A percentile compares a stretch with the other conserved stretches of the same genome.
Evolutionary conservation across 306 rosid genomes (phyloP).

Genomic region (Lotus japonicus): DNA sequence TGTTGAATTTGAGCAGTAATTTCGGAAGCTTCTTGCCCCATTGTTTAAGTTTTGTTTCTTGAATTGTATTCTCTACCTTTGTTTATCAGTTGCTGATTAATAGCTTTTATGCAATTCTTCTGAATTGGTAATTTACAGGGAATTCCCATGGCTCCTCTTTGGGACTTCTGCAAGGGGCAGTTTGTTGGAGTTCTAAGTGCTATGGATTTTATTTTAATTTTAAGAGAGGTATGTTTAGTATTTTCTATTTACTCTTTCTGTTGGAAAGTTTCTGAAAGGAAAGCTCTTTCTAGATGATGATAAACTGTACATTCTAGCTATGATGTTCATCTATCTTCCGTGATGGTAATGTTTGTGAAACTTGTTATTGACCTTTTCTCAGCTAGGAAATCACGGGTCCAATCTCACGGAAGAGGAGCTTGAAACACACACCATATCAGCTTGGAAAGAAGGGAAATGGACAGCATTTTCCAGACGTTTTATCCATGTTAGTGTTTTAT

Average conservation of each 20-base stretch:
- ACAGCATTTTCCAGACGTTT: conserved; percentile 54
- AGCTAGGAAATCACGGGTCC: conserved; percentile 96
- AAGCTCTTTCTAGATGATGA: conserved; percentile 6
- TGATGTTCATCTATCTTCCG: neutral
- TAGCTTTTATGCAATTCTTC: conserved; percentile 17
- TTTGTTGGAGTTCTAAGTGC: conserved; percentile 97
- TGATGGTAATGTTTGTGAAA: conserved; percentile 9
- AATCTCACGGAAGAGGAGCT: conserved; percentile 97
- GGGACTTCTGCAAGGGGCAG: conserved; percentile 80
- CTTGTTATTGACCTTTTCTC: conserved; percentile 29
- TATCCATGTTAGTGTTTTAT: conserved; percentile 59
- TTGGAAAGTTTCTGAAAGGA: conserved; percentile 19
- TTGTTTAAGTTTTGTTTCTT: neutral
- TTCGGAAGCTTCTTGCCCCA: neutral
- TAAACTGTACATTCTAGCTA: conserved; percentile 3
- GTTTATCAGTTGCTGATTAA: conserved; percentile 19
- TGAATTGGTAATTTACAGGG: conserved; percentile 54
- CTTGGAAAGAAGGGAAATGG: conserved; percentile 97
- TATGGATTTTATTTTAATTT: conserved; percentile 84
- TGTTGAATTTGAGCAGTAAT: too few species aligned
- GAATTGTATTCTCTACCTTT: neutral
- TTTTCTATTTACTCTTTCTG: conserved; percentile 15
- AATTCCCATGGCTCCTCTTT: conserved; percentile 91
- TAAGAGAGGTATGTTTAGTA: conserved; percentile 73
- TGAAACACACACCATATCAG: conserved; percentile 94